Evolutionary conservation across 1,139 yeast species (phyloP), one percentile per base, ranked within the genome.

Genomic region (Pichia sp.): DNA sequence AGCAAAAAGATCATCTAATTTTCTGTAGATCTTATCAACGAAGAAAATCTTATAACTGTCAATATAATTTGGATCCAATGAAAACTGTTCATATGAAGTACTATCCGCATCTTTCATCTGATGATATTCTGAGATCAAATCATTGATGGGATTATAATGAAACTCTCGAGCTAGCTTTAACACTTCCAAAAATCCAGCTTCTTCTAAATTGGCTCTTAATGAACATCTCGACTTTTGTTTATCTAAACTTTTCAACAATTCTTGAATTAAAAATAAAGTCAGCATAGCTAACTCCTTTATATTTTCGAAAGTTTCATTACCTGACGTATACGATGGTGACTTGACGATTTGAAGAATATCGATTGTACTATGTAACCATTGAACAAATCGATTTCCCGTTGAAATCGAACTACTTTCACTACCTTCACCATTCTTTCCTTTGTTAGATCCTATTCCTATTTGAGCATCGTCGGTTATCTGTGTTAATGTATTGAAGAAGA

Each of bases 71-170:
- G 42, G 45, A 34, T 44, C 50, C 11, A 47, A 14, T 15, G 39
- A 18, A 19, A 36, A 30, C 7, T 30, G 11, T n/a, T 15, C 15
- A 17, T 36, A 5, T 18, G n/a, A 34, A 17, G 56, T 61, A 40
- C 62, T 66, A 52, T 76, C 81, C 11, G 69, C 75, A 40, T 70
- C 74, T 2, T 74, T 75, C 38, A 55, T 67, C 1, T 58, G 61
- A 47, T 71, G 71, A 52, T 74, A 78, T 44, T 68, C 68, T 14
- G 70, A 72, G 32, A 77, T 71, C 49, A 76, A 75, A 45, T 75
- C 77, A 45, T 66, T 64, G 32, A 77, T 67, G 37, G 77, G 67
- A 11, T 61, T 66, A 55, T 71, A 72, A 40, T 69, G 62, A 17
- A 77, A 56, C 0, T 55, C 60, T 42, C 63, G 66, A 15, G 76